Conservation (phyloP, 2,329 filamentous ascomycete species). For the Nemania sp. region DNA sequence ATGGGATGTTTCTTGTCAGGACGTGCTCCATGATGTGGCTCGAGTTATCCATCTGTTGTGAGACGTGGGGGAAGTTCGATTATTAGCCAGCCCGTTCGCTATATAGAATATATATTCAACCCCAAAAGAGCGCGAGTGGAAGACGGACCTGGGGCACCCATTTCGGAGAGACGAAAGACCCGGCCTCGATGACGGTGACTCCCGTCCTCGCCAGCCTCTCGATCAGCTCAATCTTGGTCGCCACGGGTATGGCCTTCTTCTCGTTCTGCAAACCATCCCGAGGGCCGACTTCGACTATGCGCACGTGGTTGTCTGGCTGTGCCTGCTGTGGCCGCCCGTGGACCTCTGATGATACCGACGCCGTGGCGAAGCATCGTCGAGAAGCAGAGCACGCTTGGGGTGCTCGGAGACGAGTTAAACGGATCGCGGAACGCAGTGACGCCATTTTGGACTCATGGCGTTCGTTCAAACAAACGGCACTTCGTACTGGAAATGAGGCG, state of each 20-base stretch:
- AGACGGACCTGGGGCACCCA: constrained; percentile 67
- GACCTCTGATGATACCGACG: constrained; percentile 35
- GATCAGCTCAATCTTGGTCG: constrained; percentile 67
- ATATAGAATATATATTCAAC: background rate
- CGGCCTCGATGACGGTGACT: constrained; percentile 65
- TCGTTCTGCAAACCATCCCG: constrained; percentile 73
- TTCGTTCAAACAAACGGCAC: constrained; percentile 1
- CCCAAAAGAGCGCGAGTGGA: no score
- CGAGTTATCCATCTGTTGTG: constrained; percentile 74
- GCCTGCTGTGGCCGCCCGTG: constrained; percentile 3
- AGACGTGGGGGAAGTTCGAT: background rate
- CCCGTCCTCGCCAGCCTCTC: constrained; percentile 60
- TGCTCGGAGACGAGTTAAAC: constrained; percentile 33
- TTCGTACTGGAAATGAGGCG: background rate
- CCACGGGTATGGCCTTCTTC: constrained; percentile 60
- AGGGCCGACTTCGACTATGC: constrained; percentile 70
- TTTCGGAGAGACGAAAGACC: constrained; percentile 69
- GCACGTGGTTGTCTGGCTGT: constrained; percentile 38
- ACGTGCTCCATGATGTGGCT: constrained; percentile 73
- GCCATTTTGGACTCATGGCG: constrained; percentile 40
- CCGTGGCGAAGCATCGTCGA: constrained; percentile 38
- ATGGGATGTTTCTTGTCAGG: constrained; percentile 59
- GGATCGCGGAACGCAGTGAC: constrained; percentile 39
- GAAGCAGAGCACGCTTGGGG: constrained; percentile 23
- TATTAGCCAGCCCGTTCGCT: constrained; percentile 18